Evolutionary conservation across 768 basidiomycete genomes (phyloP), one percentile per base, ranked within the genome.

Genomic region (Lyophyllum decastes): DNA sequence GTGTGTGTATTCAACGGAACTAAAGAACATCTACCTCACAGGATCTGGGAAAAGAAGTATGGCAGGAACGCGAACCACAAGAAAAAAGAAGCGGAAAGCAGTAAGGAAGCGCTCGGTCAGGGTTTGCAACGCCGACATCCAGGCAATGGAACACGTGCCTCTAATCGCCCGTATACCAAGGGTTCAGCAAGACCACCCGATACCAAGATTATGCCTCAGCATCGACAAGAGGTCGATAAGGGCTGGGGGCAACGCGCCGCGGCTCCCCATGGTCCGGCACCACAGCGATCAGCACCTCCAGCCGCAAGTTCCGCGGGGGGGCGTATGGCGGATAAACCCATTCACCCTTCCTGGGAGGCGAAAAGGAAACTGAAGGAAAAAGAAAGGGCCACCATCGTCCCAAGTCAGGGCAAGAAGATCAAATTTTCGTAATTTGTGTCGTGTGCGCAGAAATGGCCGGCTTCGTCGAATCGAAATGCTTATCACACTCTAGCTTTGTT

Each of bases 11-110:
- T 45, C 14, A 2, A 4, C 4, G 35, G 9, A 52, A 61, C n/a
- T 22, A 52, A 49, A 55, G 24, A 49, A 27, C n/a, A 12, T n/a
- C 35, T 45, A 40, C n/a, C n/a, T n/a, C 50, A 41, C 65, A 98
- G 95, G 2, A 97, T 98, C 63, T 98, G 96, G 95, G 96, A 98
- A 75, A 95, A 94, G 76, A 98, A 95, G 72, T 98, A 86, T 65
- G 96, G 96, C 48, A 83, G 79, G 59, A 85, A 87, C 59, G 95
- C 96, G 22, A 97, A 96, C 69, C 96, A 98, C 71, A 82, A 95
- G 73, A 89, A 90, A 73, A 89, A 85, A 62, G 79, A 81, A 67
- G 72, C 68, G 0, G 68, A 67, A 46, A 60, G 64, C 22, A 45
- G 53, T 44, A 60, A 58, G 40, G 41, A 33, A 27, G 7, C 26